Conservation (phyloP, 768 basidiomycete species). For the Podaxis sp. region DNA sequence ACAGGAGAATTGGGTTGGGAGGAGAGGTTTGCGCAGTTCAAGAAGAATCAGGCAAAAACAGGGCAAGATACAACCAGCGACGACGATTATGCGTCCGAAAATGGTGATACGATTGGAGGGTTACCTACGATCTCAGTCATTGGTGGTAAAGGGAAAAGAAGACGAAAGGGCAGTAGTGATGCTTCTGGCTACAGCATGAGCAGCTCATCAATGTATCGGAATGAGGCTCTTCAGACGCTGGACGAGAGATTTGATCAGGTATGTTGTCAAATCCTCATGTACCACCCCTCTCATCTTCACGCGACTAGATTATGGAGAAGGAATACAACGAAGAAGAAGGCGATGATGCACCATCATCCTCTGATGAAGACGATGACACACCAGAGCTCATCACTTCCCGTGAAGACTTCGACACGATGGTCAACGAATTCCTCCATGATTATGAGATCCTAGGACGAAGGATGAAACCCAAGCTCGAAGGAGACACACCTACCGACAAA, state of each 20-base stretch:
- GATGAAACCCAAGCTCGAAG: conserved; percentile 73
- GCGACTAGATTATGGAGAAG: conserved; percentile 67
- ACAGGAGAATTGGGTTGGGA: conserved; percentile 63
- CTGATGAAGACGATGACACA: conserved; percentile 52
- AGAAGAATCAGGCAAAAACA: conserved; percentile 56
- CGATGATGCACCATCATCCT: conserved; percentile 19
- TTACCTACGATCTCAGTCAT: conserved; percentile 75
- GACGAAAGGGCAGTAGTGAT: conserved; percentile 74
- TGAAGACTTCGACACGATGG: conserved; percentile 86
- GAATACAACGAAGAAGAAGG: conserved; percentile 72
- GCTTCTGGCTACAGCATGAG: conserved; percentile 98
- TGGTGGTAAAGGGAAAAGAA: conserved; percentile 70
- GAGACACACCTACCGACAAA: conserved; percentile 74
- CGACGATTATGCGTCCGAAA: conserved; percentile 63
- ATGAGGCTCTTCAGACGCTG: conserved; percentile 81
- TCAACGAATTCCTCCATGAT: conserved; percentile 91
- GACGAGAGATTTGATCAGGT: conserved; percentile 97
- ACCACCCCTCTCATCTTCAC: neutral
- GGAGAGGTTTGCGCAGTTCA: conserved; percentile 78
- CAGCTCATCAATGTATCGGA: conserved; percentile 93
- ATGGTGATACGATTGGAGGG: conserved; percentile 77
- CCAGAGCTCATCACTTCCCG: conserved; percentile 79
- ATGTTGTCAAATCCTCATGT: conserved; percentile 19
- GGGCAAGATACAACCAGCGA: conserved; percentile 38
- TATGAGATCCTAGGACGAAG: conserved; percentile 91